These are phyloP conservation scores for Cercis canadensis DNA, from an alignment of 306 rosid species.

Conservation along the genomic window DNA sequence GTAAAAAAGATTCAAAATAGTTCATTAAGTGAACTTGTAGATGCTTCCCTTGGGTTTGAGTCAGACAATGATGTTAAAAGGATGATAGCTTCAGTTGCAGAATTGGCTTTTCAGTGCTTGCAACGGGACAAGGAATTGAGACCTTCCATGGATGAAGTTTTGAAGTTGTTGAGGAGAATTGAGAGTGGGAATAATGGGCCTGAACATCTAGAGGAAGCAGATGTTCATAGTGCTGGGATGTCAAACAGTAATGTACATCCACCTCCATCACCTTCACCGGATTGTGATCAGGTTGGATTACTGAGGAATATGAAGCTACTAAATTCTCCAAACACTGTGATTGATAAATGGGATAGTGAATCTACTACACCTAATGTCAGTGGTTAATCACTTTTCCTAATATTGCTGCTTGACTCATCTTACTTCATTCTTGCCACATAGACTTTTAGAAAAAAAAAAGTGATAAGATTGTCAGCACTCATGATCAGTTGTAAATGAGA, in stretches of 20 bases:
- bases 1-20: conserved; percentile 52
- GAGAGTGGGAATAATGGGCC: conserved; percentile 37
- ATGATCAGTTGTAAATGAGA: conserved; percentile 10
- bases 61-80: conserved; percentile 46
- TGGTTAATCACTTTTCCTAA: conserved; percentile 20
- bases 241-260: background rate
- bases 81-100: conserved; percentile 59
- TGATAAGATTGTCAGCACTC: background rate
- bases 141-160: conserved; percentile 70
- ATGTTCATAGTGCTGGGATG: conserved; percentile 10
- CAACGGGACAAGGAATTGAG: conserved; percentile 65
- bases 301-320: conserved; percentile 37
- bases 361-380: conserved; percentile 49
- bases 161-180: conserved; percentile 48
- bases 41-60: conserved; percentile 54
- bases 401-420: background rate
- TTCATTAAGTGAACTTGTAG: conserved; percentile 51
- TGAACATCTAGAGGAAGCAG: conserved; percentile 21
- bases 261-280: conserved; percentile 42
- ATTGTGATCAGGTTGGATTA: conserved; percentile 41
- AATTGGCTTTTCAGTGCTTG: conserved; percentile 70
- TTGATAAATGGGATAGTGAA: conserved; percentile 55
- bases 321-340: conserved; percentile 52
- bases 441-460: background rate
- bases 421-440: background rate